These are phyloP conservation scores for Durotheca rogersii DNA, from an alignment of 495 filamentous ascomycete species.

Conservation along the genomic window DNA sequence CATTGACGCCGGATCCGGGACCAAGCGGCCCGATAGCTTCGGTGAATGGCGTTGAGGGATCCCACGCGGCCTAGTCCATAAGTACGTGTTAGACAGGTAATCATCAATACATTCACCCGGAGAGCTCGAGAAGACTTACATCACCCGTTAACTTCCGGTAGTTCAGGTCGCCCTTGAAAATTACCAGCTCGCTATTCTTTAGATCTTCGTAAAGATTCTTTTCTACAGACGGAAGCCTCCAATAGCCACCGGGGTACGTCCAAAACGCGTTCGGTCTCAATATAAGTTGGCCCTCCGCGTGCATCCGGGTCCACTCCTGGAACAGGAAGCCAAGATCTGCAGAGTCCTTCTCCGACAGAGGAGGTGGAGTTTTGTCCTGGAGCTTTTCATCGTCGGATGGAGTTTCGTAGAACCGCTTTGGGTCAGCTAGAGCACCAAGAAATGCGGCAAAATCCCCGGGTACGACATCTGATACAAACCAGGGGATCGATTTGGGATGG, in stretches of 20 bases:
- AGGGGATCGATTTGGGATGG: slow-evolving; percentile 90
- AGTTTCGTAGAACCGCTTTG: slow-evolving; percentile 72
- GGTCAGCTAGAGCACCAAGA: slow-evolving; percentile 70
- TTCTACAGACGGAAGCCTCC: slow-evolving; percentile 72
- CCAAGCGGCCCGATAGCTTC: slow-evolving; percentile 87
- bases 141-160: slow-evolving; percentile 90
- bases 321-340: slow-evolving; percentile 74
- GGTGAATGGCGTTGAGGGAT: slow-evolving; percentile 80
- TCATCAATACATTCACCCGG: neutral
- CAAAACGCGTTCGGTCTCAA: slow-evolving; percentile 84
- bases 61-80: slow-evolving; percentile 68
- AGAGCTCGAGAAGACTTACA: slow-evolving; percentile 52
- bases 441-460: slow-evolving; percentile 80
- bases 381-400: slow-evolving; percentile 64
- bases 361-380: slow-evolving; percentile 53
- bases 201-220: slow-evolving; percentile 73
- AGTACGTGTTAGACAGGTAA: slow-evolving; percentile 14
- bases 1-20: slow-evolving; percentile 72
- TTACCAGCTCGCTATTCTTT: slow-evolving; percentile 80
- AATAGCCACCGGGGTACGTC: slow-evolving; percentile 82
- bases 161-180: slow-evolving; percentile 97
- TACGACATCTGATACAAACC: slow-evolving; percentile 96
- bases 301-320: slow-evolving; percentile 72
- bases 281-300: slow-evolving; percentile 77
- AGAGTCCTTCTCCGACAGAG: slow-evolving; percentile 66